phyloP scores from a whole-genome alignment of 768 basidiomycete species.

The Sporobolomyces roseus region DNA sequence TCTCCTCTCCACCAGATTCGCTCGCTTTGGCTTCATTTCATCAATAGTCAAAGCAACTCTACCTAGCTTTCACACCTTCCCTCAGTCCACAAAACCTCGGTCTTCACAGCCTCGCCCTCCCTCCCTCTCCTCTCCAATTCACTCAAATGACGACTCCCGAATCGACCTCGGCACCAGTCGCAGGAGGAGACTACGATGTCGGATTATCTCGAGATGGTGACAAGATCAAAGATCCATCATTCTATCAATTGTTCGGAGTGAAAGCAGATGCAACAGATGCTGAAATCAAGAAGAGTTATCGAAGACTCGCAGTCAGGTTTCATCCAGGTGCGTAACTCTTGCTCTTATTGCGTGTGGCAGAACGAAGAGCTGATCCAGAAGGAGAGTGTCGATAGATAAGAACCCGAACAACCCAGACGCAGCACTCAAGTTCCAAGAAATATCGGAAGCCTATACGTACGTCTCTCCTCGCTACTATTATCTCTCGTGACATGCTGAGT shows the following conservation, averaged over 20 bases:
- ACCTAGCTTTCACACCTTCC: too few relatives aligned
- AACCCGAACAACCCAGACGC: conserved; percentile 84
- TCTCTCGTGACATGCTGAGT: background rate
- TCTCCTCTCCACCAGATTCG: too few relatives aligned
- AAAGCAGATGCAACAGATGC: conserved; percentile 69
- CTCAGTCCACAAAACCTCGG: too few relatives aligned
- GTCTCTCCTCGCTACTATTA: conserved; percentile 20
- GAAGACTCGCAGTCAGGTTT: conserved; percentile 83
- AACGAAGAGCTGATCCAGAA: too few relatives aligned
- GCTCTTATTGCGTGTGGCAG: too few relatives aligned
- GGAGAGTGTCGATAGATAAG: conserved; percentile 62
- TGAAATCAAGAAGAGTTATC: conserved; percentile 94
- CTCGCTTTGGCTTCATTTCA: too few relatives aligned
- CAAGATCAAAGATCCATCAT: conserved; percentile 50
- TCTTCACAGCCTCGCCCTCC: background rate
- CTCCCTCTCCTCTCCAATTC: background rate
- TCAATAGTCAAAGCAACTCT: too few relatives aligned
- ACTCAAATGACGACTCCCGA: too few relatives aligned
- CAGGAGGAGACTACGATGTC: conserved; percentile 16
- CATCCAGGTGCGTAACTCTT: background rate
- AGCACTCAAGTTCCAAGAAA: conserved; percentile 93
- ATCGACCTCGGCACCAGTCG: background rate
- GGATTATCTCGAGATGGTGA: conserved; percentile 18
- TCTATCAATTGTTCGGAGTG: conserved; percentile 77
- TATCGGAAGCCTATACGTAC: conserved; percentile 87